Percentiles rank a stretch among this genome's conserved stretches.
phyloP scores from a whole-genome alignment of 176 grass and related monocot species.

The Stipa capillata region DNA sequence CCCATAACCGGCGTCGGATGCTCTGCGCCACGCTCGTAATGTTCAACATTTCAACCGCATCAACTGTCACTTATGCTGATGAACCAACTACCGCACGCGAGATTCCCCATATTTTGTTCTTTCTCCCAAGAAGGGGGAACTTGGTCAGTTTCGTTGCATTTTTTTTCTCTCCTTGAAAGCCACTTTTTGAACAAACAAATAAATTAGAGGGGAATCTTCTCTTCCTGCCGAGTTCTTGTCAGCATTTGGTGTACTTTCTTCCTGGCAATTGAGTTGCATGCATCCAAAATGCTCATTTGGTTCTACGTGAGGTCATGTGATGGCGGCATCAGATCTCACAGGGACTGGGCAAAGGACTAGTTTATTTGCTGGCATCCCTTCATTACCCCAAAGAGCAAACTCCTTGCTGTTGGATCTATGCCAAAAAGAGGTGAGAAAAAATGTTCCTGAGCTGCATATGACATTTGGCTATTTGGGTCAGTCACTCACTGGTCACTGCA shows the following conservation, averaged over 20 bases:
- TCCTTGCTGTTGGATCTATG: conserved; percentile 6
- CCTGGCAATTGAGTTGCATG: neutral
- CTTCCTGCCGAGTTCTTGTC: neutral
- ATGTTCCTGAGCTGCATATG: neutral
- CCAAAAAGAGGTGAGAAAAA: neutral
- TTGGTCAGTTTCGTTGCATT: neutral
- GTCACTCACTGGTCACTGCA: neutral
- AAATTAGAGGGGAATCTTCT: conserved; percentile 10
- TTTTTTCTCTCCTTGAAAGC: neutral
- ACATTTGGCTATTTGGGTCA: neutral
- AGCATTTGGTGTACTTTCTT: conserved; percentile 8
- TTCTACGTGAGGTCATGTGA: conserved; percentile 30
- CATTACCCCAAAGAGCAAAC: conserved; percentile 32
- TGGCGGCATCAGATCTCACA: neutral
- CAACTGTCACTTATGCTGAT: neutral
- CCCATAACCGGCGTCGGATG: conserved; percentile 10
- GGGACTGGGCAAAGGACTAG: neutral
- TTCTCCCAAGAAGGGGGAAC: neutral
- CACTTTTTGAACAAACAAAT: neutral
- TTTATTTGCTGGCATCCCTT: conserved; percentile 30
- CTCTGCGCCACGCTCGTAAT: neutral
- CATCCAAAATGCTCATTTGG: conserved; percentile 4
- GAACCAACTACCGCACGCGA: neutral
- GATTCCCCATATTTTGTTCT: conserved; percentile 3
- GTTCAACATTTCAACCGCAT: neutral